phyloP scores from a whole-genome alignment of 2,329 filamentous ascomycete genomes.

The Trichoderma atroviride region DNA sequence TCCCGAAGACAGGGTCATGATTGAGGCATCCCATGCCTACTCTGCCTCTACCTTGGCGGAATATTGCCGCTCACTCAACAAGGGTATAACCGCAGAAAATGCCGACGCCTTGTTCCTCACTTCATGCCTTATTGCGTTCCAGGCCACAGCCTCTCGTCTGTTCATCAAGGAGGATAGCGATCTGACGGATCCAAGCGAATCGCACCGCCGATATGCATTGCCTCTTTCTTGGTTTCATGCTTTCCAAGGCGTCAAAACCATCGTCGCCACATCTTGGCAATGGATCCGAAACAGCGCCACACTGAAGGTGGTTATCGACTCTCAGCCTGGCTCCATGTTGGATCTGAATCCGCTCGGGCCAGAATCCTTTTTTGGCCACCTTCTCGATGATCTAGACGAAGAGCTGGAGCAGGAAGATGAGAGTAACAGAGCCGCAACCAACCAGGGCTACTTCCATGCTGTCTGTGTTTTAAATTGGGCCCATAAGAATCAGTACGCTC shows the following conservation, averaged over 20 bases:
- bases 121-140: conserved; percentile 65
- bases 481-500: conserved; percentile 61
- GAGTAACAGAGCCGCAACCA: conserved; percentile 38
- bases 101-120: conserved; percentile 66
- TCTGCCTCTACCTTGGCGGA: conserved; percentile 65
- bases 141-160: conserved; percentile 65
- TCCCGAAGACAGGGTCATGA: conserved; percentile 62
- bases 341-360: conserved; percentile 56
- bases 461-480: conserved; percentile 70
- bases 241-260: conserved; percentile 67
- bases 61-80: conserved; percentile 59
- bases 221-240: conserved; percentile 68
- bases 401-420: conserved; percentile 49
- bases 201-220: conserved; percentile 54
- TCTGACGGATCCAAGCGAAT: conserved; percentile 39
- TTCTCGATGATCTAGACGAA: conserved; percentile 60
- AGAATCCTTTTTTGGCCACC: conserved; percentile 62
- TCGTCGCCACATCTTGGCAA: conserved; percentile 66
- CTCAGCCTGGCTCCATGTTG: conserved; percentile 63
- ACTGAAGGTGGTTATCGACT: conserved; percentile 64
- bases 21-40: conserved; percentile 65
- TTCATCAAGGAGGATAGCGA: conserved; percentile 60
- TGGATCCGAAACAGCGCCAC: conserved; percentile 61
- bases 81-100: conserved; percentile 60
- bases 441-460: conserved; percentile 63